Percentiles rank a stretch among this genome's conserved stretches.
Evolutionary conservation across 1,284 basidiomycete species (phyloP).

Genomic region (Ustilago xerochloae): DNA sequence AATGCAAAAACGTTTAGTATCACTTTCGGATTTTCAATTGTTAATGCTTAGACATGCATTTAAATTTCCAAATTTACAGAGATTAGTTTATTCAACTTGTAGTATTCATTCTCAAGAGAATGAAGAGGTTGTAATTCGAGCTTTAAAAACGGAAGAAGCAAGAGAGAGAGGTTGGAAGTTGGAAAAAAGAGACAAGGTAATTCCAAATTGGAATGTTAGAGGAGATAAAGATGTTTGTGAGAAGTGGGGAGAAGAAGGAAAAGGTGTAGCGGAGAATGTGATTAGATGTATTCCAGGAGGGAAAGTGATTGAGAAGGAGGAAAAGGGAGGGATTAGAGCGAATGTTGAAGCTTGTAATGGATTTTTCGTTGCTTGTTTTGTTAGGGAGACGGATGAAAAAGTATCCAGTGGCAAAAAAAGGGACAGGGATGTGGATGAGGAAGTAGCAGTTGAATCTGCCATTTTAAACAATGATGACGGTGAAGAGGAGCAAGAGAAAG

Average conservation of each 20-base stretch:
- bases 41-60: constrained; percentile 94
- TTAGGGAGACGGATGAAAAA: constrained; percentile 3
- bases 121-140: constrained; percentile 79
- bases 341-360: constrained; percentile 55
- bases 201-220: constrained; percentile 57
- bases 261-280: constrained; percentile 31
- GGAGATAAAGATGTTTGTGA: constrained; percentile 42
- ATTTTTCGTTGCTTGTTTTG: constrained; percentile 62
- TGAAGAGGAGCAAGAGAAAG: constrained; percentile 1
- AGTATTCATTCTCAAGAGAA: constrained; percentile 91
- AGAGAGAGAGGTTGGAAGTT: constrained; percentile 44
- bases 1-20: constrained; percentile 19
- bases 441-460: too few relatives aligned
- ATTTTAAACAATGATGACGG: constrained; percentile 1
- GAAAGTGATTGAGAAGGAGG: not conserved
- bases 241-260: constrained; percentile 1
- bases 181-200: constrained; percentile 38
- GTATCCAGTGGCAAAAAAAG: not conserved
- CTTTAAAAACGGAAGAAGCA: constrained; percentile 49
- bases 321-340: constrained; percentile 1
- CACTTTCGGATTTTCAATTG: constrained; percentile 73
- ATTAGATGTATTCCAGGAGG: constrained; percentile 57
- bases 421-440: not conserved
- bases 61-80: constrained; percentile 77
- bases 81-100: constrained; percentile 95